phyloP scores from a whole-genome alignment of 768 basidiomycete species.

The Boletus rufocinnamomeus region DNA sequence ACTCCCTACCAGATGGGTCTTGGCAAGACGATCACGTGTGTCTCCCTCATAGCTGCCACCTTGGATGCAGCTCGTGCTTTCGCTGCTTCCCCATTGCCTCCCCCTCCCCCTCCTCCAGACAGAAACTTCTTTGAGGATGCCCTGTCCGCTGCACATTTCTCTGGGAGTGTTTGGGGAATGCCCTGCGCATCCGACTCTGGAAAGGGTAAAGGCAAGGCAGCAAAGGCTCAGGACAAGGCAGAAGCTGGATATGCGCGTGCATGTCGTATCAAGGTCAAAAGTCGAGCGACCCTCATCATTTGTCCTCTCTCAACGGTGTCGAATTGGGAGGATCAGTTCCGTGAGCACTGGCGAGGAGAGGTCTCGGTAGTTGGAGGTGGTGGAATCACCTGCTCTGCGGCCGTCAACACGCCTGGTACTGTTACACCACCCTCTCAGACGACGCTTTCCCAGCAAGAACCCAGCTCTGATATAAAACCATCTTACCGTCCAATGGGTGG shows the following conservation, averaged over 20 bases:
- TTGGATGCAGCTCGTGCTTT: constrained; percentile 68
- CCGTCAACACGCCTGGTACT: constrained; percentile 36
- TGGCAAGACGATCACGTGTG: constrained; percentile 95
- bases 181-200: constrained; percentile 47
- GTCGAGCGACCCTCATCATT: constrained; percentile 91
- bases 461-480: constrained; percentile 26
- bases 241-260: constrained; percentile 70
- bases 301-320: constrained; percentile 96
- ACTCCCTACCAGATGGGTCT: constrained; percentile 79
- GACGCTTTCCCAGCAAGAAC: constrained; percentile 32
- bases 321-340: constrained; percentile 99
- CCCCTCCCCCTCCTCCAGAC: constrained; percentile 45
- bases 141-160: constrained; percentile 60
- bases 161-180: constrained; percentile 85
- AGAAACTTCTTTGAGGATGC: constrained; percentile 31
- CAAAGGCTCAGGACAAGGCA: constrained; percentile 65
- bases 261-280: constrained; percentile 77
- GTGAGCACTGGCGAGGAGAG: constrained; percentile 93
- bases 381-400: constrained; percentile 36
- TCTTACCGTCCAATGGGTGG: constrained; percentile 46
- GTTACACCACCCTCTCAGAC: constrained; percentile 41
- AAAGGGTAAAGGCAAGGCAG: constrained; percentile 68
- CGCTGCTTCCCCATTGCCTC: constrained; percentile 54
- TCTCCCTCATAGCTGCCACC: constrained; percentile 90
- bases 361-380: constrained; percentile 85